A percentile compares a stretch with the other conserved stretches of the same genome.
Conservation (phyloP, 1,139 yeast genomes). For the Sugiyamaella grinbergsii region DNA sequence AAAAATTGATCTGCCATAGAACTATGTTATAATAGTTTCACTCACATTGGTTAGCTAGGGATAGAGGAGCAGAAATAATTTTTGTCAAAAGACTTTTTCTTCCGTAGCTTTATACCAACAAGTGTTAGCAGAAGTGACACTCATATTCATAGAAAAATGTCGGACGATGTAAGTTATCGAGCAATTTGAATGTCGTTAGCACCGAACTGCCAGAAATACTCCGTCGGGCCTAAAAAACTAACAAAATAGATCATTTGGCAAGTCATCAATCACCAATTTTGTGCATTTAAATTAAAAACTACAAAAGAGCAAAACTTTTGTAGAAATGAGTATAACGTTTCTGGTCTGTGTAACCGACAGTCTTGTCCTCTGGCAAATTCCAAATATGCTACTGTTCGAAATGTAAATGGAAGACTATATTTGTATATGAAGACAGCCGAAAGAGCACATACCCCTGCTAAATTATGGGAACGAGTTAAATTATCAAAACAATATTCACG, state of each 20-base stretch:
- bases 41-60: background rate
- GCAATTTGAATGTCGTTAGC: too few relatives aligned
- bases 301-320: conserved; percentile 81
- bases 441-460: conserved; percentile 92
- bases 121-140: background rate
- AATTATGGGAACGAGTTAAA: conserved; percentile 91
- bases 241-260: conserved; percentile 76
- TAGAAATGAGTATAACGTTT: conserved; percentile 82
- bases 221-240: too few relatives aligned
- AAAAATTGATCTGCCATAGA: conserved; percentile 7
- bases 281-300: conserved; percentile 83
- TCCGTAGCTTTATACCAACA: background rate
- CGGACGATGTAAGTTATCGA: conserved; percentile 22
- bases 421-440: conserved; percentile 97
- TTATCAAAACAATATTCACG: conserved; percentile 83
- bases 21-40: background rate
- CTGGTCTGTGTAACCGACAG: conserved; percentile 88
- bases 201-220: too few relatives aligned
- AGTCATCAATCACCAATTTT: conserved; percentile 84
- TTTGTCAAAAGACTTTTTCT: background rate
- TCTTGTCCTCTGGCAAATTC: conserved; percentile 97
- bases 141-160: conserved; percentile 5
- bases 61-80: background rate
- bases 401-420: conserved; percentile 82
- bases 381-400: conserved; percentile 91